Base-by-base conservation (phyloP, 176 grass and related monocot species). In the Puya raimondii region DNA sequence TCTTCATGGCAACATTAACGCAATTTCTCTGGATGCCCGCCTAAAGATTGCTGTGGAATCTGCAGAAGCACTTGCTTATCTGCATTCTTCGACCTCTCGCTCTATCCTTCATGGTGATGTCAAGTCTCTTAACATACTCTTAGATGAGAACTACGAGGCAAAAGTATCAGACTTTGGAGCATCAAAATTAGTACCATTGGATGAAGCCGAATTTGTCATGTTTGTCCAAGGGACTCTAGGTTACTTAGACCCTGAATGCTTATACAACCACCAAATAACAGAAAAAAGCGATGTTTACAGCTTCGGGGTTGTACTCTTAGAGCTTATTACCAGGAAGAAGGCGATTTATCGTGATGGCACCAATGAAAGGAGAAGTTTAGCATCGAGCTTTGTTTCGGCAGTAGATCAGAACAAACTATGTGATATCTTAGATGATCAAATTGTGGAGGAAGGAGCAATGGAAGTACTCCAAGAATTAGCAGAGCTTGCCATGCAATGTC, bases 201-300 rank as follows among this genome's bases (percentile, higher is more conserved):
- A 85, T 15, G 72, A 88, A 23, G 78, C 75, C 6, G 69, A 87
- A 71, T 81, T 91, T 53, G 85, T 83, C 10, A 88, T 80, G 0
- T 42, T 85, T 59, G 81, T 91, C 51, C 88, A 91, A 27, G 88
- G 88, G 1, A 91, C 88, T 10, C 83, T 80, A 0, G 88, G 88
- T 2, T 87, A 91, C 69, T 78, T 91, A 16, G 88, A 91, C 11
- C 88, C 88, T 0, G 85, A 91, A 51, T 91, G 80, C 23, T 64
- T 91, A 0, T 54, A 77, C 67, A 74, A 81, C 26, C 86, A 75
- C 64, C 79, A 82, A 23, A 50, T 91, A 4, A 91, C 85, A 0
- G 64, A 82, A 8, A 91, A 91, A 64, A 88, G 82, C 13, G 85
- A 91, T 50, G 89, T 91, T 0, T 91, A 91, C 9, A 88, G 85